Evolutionary conservation across 495 filamentous ascomycete species (phyloP), one percentile per base, ranked within the genome.

Genomic region (Penicillium maclennaniae): DNA sequence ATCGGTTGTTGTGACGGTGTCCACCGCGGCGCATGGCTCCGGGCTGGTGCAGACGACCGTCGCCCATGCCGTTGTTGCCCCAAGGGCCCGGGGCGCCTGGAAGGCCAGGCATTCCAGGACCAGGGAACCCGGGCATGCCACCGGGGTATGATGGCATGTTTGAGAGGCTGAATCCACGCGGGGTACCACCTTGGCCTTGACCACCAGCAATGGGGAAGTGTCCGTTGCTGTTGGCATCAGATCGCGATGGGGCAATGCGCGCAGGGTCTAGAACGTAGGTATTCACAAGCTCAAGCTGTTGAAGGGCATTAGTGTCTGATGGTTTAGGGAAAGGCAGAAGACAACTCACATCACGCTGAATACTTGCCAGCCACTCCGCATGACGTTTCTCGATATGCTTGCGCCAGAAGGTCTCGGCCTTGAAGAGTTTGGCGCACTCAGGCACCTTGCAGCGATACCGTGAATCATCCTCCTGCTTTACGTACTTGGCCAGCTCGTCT

Each of bases 341-440:
- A 17, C 21, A 17, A 75, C 83, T 78, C 79, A 95, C 93, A 74
- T 96, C 90, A 62, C 83, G 81, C 70, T 84, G 85, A 63, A 96
- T 78, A 47, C 75, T 81, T 12, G 92, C 85, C 45, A 86, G 81
- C 90, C 90, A 99, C 51, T 97, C 92, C 0, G 79, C 56, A 65
- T 99, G 93, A 28, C 95, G 87, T 73, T 98, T 98, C 68, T 97
- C 95, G 17, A 97, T 83, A 60, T 99, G 93, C 74, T 99, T 99
- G 57, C 83, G 85, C 93, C 93, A 99, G 69, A 97, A 99, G 55
- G 86, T 79, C 6, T 95, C 87, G 28, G 92, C 95, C 69, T 97
- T 97, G 82, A 99, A 99, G 19, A 97, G 78, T 68, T 99, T 99
- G 0, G 88, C 84, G 68, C 93, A 99, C 34, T 95, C 89, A 2